Evolutionary conservation across 495 filamentous ascomycete species (phyloP).

Genomic region (Apiosordaria backusii): DNA sequence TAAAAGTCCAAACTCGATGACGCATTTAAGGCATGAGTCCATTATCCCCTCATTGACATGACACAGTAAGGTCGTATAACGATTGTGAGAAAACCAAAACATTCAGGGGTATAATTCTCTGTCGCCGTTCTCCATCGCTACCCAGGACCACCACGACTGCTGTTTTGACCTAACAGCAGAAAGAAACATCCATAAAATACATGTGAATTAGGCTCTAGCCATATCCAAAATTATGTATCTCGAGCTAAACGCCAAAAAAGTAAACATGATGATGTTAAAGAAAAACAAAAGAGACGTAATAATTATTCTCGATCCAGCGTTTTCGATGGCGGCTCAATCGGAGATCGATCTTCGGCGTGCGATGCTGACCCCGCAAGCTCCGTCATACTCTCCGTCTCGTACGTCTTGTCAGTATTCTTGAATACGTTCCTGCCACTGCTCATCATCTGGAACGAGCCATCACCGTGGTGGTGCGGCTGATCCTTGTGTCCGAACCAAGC

Average conservation of each 20-base stretch:
- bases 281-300: neutral
- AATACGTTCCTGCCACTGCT: conserved; percentile 17
- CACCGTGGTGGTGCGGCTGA: neutral
- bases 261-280: neutral
- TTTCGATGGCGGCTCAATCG: neutral
- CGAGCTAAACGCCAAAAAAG: neutral
- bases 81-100: neutral
- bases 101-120: neutral
- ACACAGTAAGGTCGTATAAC: neutral
- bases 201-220: neutral
- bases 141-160: neutral
- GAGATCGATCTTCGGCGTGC: neutral
- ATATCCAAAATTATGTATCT: neutral
- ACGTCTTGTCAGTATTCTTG: conserved; percentile 28
- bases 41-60: neutral
- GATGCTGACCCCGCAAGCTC: conserved; percentile 31
- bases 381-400: conserved; percentile 43
- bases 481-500: conserved; percentile 3
- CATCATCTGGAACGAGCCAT: conserved; percentile 27
- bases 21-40: neutral
- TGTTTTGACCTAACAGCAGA: neutral
- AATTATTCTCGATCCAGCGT: neutral
- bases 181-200: neutral
- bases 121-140: neutral
- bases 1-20: neutral